These are phyloP conservation scores for Combretum micranthum DNA, from an alignment of 345 rosid species.

Conservation along the genomic window DNA sequence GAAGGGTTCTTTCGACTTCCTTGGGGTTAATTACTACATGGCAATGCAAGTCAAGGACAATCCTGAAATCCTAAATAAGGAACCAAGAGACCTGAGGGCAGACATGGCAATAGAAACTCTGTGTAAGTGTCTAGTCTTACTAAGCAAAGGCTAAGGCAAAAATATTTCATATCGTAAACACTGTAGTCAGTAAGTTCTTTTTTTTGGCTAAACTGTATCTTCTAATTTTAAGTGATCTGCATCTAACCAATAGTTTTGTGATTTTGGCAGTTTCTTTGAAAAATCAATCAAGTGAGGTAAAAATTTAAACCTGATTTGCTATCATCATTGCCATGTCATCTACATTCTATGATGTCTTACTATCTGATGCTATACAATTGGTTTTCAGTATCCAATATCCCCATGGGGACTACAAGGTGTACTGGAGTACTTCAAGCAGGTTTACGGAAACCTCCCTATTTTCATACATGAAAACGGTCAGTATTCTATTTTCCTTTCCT, in stretches of 20 bases:
- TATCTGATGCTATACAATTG: not conserved
- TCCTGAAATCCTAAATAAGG: constrained; percentile 12
- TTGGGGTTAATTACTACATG: constrained; percentile 28
- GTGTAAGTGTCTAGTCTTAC: constrained; percentile 12
- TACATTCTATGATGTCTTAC: not conserved
- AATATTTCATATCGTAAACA: not conserved
- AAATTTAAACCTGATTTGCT: no score
- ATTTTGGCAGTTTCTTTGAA: constrained; percentile 1
- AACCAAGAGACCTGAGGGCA: constrained; percentile 19
- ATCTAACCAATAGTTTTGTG: not conserved
- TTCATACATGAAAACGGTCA: constrained; percentile 20
- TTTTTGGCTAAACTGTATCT: no score
- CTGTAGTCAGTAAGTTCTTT: no score
- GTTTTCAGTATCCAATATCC: constrained; percentile 13
- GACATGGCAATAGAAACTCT: constrained; percentile 17
- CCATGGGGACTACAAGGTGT: constrained; percentile 17
- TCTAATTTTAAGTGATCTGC: not conserved
- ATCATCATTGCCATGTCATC: not conserved
- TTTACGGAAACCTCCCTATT: constrained; percentile 13
- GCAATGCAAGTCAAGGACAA: constrained; percentile 16
- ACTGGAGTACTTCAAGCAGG: constrained; percentile 18
- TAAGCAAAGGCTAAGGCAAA: not conserved
- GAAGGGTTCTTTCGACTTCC: constrained; percentile 52
- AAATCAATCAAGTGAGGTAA: constrained; percentile 7
- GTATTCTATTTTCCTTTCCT: not conserved